Conservation (phyloP, 2,329 filamentous ascomycete genomes). For the Sporothrix sp. region DNA sequence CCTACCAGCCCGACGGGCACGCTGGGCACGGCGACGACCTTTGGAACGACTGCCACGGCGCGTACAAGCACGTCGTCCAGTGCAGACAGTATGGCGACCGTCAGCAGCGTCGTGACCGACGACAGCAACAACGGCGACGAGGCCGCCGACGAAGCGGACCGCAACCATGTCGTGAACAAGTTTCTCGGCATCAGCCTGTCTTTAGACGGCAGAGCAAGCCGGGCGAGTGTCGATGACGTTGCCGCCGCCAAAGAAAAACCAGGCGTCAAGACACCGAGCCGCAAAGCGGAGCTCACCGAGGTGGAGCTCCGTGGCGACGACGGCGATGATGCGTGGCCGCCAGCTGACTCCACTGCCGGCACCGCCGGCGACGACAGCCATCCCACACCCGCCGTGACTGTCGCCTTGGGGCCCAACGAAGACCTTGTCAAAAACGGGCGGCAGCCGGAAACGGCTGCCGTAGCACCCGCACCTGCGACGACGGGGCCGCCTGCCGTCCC, state of each 20-base stretch:
- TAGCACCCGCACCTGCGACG: neutral
- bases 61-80: conserved; percentile 10
- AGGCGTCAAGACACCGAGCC: conserved; percentile 70
- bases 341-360: neutral
- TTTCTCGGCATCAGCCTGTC: conserved; percentile 63
- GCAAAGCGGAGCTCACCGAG: conserved; percentile 31
- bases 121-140: conserved; percentile 16
- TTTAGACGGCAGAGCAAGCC: conserved; percentile 54
- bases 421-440: neutral
- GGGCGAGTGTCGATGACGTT: conserved; percentile 66
- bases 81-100: neutral
- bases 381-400: conserved; percentile 3
- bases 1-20: conserved; percentile 13
- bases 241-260: conserved; percentile 74
- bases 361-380: conserved; percentile 4
- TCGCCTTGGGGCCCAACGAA: conserved; percentile 1
- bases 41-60: conserved; percentile 7
- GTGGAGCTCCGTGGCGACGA: neutral
- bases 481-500: neutral
- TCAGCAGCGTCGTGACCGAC: conserved; percentile 10
- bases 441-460: neutral
- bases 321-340: neutral
- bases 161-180: conserved; percentile 39
- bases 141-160: neutral
- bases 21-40: neutral